Evolutionary conservation across 352 stramenopile species (phyloP).

Genomic region (Globisporangium parvum): DNA sequence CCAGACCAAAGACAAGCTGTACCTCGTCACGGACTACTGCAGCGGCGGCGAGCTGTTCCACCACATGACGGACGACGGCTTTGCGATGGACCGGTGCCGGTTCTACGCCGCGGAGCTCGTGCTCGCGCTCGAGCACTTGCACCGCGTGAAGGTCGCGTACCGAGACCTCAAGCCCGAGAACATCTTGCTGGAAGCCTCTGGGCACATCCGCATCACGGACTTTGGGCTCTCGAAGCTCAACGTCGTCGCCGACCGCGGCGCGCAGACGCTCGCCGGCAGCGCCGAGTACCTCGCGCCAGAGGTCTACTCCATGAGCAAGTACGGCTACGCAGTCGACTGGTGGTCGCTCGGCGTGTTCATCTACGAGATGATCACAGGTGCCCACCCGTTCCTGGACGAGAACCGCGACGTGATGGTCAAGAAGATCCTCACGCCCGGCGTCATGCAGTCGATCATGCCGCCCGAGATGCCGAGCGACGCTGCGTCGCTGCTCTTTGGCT

Average conservation of each 20-base stretch:
- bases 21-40: slow-evolving; percentile 88
- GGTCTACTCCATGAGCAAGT: slow-evolving; percentile 63
- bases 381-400: slow-evolving; percentile 85
- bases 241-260: slow-evolving; percentile 61
- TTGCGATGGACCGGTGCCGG: slow-evolving; percentile 52
- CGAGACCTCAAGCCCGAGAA: slow-evolving; percentile 95
- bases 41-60: slow-evolving; percentile 97
- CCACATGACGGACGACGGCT: slow-evolving; percentile 91
- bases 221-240: slow-evolving; percentile 89
- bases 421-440: slow-evolving; percentile 83
- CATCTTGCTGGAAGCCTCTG: slow-evolving; percentile 87
- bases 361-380: slow-evolving; percentile 88
- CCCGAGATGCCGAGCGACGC: slow-evolving; percentile 60
- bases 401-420: slow-evolving; percentile 80
- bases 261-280: slow-evolving; percentile 71
- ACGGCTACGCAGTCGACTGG: slow-evolving; percentile 88
- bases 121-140: slow-evolving; percentile 92
- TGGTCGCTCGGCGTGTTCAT: slow-evolving; percentile 90
- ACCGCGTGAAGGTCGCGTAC: slow-evolving; percentile 93
- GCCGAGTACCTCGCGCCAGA: slow-evolving; percentile 90
- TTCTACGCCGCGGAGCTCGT: slow-evolving; percentile 98
- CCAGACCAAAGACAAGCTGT: slow-evolving; percentile 90
- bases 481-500: slow-evolving; percentile 55
- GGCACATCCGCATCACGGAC: slow-evolving; percentile 96
- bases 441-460: slow-evolving; percentile 56